Conservation (phyloP, 257 asterid species). For the Petrea volubilis region DNA sequence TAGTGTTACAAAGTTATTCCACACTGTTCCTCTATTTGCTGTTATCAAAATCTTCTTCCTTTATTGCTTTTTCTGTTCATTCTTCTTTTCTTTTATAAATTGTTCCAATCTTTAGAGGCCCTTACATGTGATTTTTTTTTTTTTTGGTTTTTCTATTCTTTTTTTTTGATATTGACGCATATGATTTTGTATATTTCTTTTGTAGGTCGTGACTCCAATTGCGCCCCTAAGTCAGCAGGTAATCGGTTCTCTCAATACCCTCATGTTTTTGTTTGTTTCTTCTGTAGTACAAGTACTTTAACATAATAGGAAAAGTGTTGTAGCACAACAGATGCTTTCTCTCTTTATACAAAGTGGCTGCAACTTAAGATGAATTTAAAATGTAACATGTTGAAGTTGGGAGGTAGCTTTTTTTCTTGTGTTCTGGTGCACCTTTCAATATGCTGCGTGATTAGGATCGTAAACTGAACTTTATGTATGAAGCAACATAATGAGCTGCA, state of each 20-base stretch:
- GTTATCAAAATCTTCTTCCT: not conserved
- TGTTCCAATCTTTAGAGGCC: not conserved
- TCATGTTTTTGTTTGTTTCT: not conserved
- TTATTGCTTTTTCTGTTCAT: not conserved
- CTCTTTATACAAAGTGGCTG: conserved; percentile 6
- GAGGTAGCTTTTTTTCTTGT: not conserved
- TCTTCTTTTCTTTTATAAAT: not conserved
- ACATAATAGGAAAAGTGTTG: not conserved
- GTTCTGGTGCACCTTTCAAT: not conserved
- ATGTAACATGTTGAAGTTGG: not conserved
- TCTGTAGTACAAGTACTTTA: not conserved
- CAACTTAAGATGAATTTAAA: conserved; percentile 1
- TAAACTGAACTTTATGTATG: not conserved
- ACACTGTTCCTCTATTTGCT: not conserved
- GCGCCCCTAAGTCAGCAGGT: conserved; percentile 99
- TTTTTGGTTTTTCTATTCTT: not conserved
- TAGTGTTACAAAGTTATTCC: not conserved
- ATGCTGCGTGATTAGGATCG: conserved; percentile 11
- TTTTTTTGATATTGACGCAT: not conserved
- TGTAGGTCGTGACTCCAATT: conserved; percentile 98
- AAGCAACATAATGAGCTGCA: not conserved
- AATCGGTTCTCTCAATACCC: conserved; percentile 23
- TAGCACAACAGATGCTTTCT: not conserved
- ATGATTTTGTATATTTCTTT: conserved; percentile 22
- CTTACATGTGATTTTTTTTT: not conserved